Evolutionary conservation across 2,329 filamentous ascomycete species (phyloP), one percentile per base, ranked within the genome.

Genomic region (Ascochyta rabiei): DNA sequence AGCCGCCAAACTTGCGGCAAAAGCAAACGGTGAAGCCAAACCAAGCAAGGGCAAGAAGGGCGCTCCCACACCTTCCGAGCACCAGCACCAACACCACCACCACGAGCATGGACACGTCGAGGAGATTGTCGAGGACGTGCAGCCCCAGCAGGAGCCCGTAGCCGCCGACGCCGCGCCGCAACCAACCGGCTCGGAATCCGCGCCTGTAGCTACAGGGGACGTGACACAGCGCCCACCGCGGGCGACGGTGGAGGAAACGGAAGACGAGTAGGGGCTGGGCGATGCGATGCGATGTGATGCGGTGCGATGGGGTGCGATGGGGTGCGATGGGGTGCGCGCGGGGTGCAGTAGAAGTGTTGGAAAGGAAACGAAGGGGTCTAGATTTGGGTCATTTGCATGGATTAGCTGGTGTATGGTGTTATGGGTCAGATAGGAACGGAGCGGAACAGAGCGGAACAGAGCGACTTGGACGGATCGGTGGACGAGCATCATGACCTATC

Each of bases 161-260:
- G 45, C 63, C 18, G 71, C 69, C 23, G 60, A 65, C 21, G 37
- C 64, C 0, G 70, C 69, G 1, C 66, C 70, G 6, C 39, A 66
- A 34, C 62, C 71, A 8, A 75, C 72, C 3, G 71, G 71, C 16
- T 62, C 66, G 15, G 56, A 69, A 44, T 43, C 67, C 18, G 44
- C 62, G 2, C 56, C 65, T 15, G 58, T 60, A 9, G 30, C 47
- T 4, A 16, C 35, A 2, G 52, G 68, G 5, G 53, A 59, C 8
- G 45, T 67, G 19, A 63, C 62, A 16, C 71, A 74, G 53, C 71
- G 73, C 3, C 58, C 62, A 16, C 64, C 63, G 34, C 64, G 70
- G 6, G 72, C 74, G 10, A 75, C 67, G 1, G 73, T 76, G 4
- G 74, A 76, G 48, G 74, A 76, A 46, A 73, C 60, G 0, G 73